These are phyloP conservation scores for Eutrema japonicum DNA, from an alignment of 345 rosid genomes.

Conservation along the genomic window DNA sequence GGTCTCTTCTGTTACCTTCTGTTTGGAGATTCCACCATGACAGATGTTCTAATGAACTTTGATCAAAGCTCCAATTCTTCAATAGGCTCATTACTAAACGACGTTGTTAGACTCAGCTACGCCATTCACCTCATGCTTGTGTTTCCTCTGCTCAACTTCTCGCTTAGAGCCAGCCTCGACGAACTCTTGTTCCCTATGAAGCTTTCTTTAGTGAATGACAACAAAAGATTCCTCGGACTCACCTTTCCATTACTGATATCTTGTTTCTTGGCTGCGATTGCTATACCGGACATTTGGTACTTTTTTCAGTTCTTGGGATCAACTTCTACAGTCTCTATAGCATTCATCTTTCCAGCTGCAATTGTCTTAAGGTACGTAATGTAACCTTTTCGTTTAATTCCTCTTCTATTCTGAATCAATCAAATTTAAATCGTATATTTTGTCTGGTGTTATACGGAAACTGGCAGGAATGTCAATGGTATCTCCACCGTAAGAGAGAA, in stretches of 20 bases:
- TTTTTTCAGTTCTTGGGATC: slow-evolving; percentile 89
- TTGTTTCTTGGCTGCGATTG: slow-evolving; percentile 64
- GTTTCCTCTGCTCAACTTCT: slow-evolving; percentile 85
- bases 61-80: slow-evolving; percentile 61
- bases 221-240: slow-evolving; percentile 57
- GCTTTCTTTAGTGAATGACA: slow-evolving; percentile 51
- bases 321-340: slow-evolving; percentile 76
- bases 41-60: slow-evolving; percentile 80
- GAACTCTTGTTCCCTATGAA: slow-evolving; percentile 64
- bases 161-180: slow-evolving; percentile 68
- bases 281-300: slow-evolving; percentile 78
- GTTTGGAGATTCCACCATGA: slow-evolving; percentile 75
- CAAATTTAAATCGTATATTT: not conserved
- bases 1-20: slow-evolving; percentile 82
- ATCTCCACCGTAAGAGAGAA: slow-evolving; percentile 51
- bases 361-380: slow-evolving; percentile 66
- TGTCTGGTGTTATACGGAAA: not conserved
- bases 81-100: slow-evolving; percentile 57
- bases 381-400: not conserved
- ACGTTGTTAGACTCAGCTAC: slow-evolving; percentile 68
- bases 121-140: slow-evolving; percentile 82
- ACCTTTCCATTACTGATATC: slow-evolving; percentile 52
- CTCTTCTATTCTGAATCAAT: not conserved
- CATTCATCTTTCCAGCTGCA: slow-evolving; percentile 84
- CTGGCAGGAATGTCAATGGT: slow-evolving; percentile 52